A percentile compares a stretch with the other conserved stretches of the same genome.
phyloP scores from a whole-genome alignment of 2,329 filamentous ascomycete species.

The Zymoseptoria passerinii region DNA sequence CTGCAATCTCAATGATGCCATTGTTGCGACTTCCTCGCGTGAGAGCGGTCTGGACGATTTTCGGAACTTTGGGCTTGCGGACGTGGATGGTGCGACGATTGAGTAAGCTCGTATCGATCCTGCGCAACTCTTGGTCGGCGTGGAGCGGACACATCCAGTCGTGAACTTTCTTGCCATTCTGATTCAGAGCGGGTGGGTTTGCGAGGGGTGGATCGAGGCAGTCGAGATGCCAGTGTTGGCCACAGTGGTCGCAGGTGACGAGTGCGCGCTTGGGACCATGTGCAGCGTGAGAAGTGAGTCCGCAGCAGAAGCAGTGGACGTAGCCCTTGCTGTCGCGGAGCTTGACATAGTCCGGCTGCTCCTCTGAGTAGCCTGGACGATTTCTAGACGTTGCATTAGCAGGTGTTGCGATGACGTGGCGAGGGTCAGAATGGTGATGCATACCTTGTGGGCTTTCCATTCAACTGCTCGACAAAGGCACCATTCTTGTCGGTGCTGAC shows the following conservation, averaged over 20 bases:
- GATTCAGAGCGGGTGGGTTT: constrained; percentile 56
- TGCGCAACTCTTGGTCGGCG: constrained; percentile 62
- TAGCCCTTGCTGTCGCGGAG: constrained; percentile 62
- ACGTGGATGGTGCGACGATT: constrained; percentile 34
- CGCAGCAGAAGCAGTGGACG: constrained; percentile 71
- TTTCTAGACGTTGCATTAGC: constrained; percentile 11
- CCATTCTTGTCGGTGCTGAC: constrained; percentile 69
- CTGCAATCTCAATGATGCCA: constrained; percentile 39
- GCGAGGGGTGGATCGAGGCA: constrained; percentile 80
- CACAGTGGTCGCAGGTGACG: constrained; percentile 77
- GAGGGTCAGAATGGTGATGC: constrained; percentile 22
- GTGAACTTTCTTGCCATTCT: constrained; percentile 48
- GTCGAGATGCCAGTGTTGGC: constrained; percentile 81
- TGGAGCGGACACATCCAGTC: constrained; percentile 89
- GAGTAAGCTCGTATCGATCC: constrained; percentile 40
- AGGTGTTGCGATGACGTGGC: constrained; percentile 1
- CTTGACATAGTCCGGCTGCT: constrained; percentile 26
- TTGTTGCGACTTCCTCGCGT: constrained; percentile 53
- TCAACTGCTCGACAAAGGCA: constrained; percentile 65
- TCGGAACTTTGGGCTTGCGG: constrained; percentile 43
- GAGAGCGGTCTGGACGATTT: constrained; percentile 40
- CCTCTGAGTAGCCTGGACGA: constrained; percentile 39
- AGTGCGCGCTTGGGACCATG: constrained; percentile 56
- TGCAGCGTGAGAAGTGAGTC: constrained; percentile 45
- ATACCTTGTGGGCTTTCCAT: constrained; percentile 48